Evolutionary conservation across 2,329 filamentous ascomycete species (phyloP).

Genomic region (Alternaria angustiovoidea): DNA sequence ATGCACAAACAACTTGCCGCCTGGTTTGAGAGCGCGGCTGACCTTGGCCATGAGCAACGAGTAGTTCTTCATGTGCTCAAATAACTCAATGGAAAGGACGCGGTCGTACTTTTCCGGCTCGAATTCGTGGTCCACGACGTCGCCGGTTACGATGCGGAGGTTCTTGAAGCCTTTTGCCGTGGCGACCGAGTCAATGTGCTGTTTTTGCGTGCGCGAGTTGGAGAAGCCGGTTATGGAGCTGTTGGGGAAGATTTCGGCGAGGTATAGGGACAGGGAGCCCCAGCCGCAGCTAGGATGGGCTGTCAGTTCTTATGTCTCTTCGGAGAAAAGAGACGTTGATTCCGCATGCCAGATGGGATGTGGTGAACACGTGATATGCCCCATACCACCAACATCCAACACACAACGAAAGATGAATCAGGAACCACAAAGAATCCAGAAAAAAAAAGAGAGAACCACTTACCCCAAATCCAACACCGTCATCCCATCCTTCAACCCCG

Average conservation of each 20-base stretch:
- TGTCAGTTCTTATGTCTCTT: constrained; percentile 4
- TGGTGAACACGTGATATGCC: not conserved
- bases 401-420: not conserved
- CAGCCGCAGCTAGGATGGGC: constrained; percentile 66
- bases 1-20: constrained; percentile 74
- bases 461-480: constrained; percentile 69
- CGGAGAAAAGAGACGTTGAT: no score
- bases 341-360: not conserved
- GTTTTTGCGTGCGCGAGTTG: constrained; percentile 73
- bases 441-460: constrained; percentile 21
- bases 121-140: constrained; percentile 73
- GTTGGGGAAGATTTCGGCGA: constrained; percentile 70
- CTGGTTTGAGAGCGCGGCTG: constrained; percentile 64
- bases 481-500: constrained; percentile 67
- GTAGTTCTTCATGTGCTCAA: constrained; percentile 82
- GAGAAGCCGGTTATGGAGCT: constrained; percentile 72
- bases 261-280: constrained; percentile 71
- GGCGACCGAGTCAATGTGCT: constrained; percentile 70
- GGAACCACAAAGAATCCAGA: not conserved
- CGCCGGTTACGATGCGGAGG: constrained; percentile 69
- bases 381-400: not conserved
- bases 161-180: constrained; percentile 65
- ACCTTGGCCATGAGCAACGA: constrained; percentile 72
- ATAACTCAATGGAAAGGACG: constrained; percentile 74
- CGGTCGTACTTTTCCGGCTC: constrained; percentile 66